Evolutionary conservation across 257 asterid genomes (phyloP), one percentile per base, ranked within the genome.

Genomic region (Salvia splendens): DNA sequence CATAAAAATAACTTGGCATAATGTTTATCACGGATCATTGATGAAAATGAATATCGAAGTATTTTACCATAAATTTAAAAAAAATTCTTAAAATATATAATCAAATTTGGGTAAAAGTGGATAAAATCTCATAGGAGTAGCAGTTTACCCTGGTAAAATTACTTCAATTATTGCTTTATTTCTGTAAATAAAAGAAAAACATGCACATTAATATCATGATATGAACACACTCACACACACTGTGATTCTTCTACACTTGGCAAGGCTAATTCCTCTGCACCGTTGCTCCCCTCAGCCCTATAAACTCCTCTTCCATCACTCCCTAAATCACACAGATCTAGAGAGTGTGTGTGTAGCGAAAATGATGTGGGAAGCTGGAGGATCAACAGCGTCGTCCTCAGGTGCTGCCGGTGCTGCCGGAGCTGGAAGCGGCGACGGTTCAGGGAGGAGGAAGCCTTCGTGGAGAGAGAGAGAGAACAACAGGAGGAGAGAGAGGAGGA

Each of bases 381-480:
- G 87, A 70, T 86, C 96, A 15, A 67, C 88, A 5, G 89, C 79
- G 1, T 80, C 88, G 0, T 81, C 90, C 12, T 75, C 88, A 8
- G 84, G 75, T 1, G 89, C 85, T 12, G 92, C 76, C 0, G 85
- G 73, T 4, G 85, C 60, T 2, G 82, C 56, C 6, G 51, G 47
- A 30, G 65, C 56, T 1, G 59, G 67, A 0, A 1, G 78, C 0
- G 74, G 79, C 1, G 77, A 81, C 4, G 79, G 73, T 0, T 68
- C 73, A 9, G 99, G 93, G 75, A 28, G 97, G 95, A 79, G 98
- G 86, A 91, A 87, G 81, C 99, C 99, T 0, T 91, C 98, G 1
- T 87, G 93, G 93, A 83, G 95, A 60, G 99, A 94, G 77, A 85
- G 99, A 58, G 99, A 94, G 82, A 94, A 94, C 61, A 94, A 94